Base-by-base conservation (phyloP, 495 filamentous ascomycete genomes). In the Xylaria scruposa region DNA sequence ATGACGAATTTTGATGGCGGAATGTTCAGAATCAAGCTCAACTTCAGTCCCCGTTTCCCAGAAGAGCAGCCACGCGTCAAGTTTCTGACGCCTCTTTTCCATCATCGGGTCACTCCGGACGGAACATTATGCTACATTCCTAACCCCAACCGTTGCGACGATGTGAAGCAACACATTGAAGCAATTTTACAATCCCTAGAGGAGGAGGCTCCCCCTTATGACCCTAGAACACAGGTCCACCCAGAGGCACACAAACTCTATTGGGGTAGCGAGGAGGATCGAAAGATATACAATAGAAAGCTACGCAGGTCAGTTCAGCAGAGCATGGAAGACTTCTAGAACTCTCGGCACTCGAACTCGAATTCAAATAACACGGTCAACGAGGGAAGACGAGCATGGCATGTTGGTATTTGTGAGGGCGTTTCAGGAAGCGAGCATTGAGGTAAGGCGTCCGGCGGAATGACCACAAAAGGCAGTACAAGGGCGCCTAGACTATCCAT, bases 1-100 rank as follows among this genome's bases (percentile, higher is more conserved):
- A 97, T 96, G 92, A 97, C 95, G 0, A 93, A 94, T 73, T 87
- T 97, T 5, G 97, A 98, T 71, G 96, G 96, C 7, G 96, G 96
- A 7, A 86, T 98, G 66, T 95, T 98, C 83, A 87, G 87, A 67
- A 91, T 98, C 76, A 91, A 86, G 74, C 85, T 98, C 38, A 86
- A 84, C 74, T 90, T 98, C 79, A 97, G 94, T 74, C 90, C 94
- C n/a, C 87, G 90, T 13, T 97, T 97, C 76, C 96, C 96, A 0
- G 89, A 92, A n/a, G 93, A 96, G 73, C 95, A 97, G 73, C 96
- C 97, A 15, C 88, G 96, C 66, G 90, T 94, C 49, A 91, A 88
- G 62, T 89, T 97, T 73, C 88, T 94, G 74, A 96, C 93, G 0
- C 85, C 88, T 6, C 83, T 99, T 31, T 97, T 93, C 79, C 96